Evolutionary conservation across 1,284 basidiomycete species (phyloP), one percentile per base, ranked within the genome.

Genomic region (Rhodotorula sp.): DNA sequence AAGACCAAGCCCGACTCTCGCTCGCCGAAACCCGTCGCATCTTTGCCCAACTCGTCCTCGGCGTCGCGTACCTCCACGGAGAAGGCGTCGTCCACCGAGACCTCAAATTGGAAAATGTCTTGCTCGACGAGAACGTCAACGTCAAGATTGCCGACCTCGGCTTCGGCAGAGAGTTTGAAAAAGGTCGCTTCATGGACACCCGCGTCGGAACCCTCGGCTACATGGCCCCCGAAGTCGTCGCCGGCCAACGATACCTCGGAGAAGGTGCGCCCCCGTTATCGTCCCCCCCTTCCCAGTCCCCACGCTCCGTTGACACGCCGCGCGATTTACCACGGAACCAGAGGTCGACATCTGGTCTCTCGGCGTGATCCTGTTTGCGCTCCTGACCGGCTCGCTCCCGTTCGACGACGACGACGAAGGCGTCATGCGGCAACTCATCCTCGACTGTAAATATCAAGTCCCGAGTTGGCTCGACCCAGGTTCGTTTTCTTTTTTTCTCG

Each of bases 311-410:
- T 34, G 19, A 18, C 23, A 54, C 43, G 28, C 28, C 28, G 59
- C n/a, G 43, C 15, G 26, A 12, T 54, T n/a, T 8, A 23, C 18
- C 45, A 38, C 14, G 5, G 28, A 57, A 48, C 72, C 84, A 90
- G 93, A 97, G 85, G 93, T 97, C 60, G 97, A 99, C 79, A 85
- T 97, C 43, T 99, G 95, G 95, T 98, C 97, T 0, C 84, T 98
- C 48, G 95, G 95, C 5, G 87, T 99, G 71, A 98, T 99, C 66
- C 84, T 99, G 15, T 97, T 95, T 80, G 91, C 89, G n/a, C 86
- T 98, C 21, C 84, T 98, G 50, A 95, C 92, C 0, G 95, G 95
- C 2, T 92, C 90, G 7, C 83, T 98, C n/a, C 95, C 95, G 0
- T 98, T 98, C 78, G 95, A 98, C 78, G 93, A 98, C 77, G 97